Evolutionary conservation across 2,329 filamentous ascomycete genomes (phyloP).

Genomic region (Coniochaeta sp.): DNA sequence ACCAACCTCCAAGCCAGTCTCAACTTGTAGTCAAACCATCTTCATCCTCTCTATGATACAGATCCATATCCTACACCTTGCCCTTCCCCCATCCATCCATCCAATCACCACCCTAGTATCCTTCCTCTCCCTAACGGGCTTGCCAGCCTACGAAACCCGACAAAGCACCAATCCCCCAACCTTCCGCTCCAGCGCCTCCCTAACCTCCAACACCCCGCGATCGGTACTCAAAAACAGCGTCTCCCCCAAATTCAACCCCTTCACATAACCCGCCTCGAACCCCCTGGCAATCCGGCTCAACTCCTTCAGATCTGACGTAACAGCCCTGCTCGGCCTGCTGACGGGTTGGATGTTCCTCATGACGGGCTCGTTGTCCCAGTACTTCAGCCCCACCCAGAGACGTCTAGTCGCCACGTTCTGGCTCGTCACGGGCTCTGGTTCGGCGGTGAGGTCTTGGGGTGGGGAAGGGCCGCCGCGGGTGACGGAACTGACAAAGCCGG

Average conservation of each 20-base stretch:
- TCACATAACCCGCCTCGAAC: constrained; percentile 60
- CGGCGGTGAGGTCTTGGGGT: constrained; percentile 21
- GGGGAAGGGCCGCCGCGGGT: constrained; percentile 59
- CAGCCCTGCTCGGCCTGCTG: constrained; percentile 65
- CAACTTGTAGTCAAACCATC: background rate
- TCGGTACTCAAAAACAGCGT: constrained; percentile 75
- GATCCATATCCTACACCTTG: background rate
- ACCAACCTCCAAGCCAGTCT: no score
- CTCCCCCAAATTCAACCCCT: constrained; percentile 74
- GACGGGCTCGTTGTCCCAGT: constrained; percentile 77
- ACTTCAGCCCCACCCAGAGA: constrained; percentile 86
- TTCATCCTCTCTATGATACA: constrained; percentile 1
- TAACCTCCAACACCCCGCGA: constrained; percentile 68
- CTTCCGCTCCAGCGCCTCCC: constrained; percentile 75
- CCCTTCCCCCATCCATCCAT: background rate
- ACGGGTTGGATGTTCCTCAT: constrained; percentile 60
- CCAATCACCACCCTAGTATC: constrained; percentile 12
- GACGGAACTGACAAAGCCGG: constrained; percentile 75
- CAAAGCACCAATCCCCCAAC: constrained; percentile 76
- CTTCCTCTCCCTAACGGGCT: background rate
- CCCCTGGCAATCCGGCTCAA: constrained; percentile 64
- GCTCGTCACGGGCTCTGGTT: constrained; percentile 54
- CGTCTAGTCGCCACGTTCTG: constrained; percentile 67
- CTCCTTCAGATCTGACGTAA: constrained; percentile 57
- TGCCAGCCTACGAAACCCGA: constrained; percentile 46